phyloP scores from a whole-genome alignment of 805 yeast genomes.

The Candida insectorum region DNA sequence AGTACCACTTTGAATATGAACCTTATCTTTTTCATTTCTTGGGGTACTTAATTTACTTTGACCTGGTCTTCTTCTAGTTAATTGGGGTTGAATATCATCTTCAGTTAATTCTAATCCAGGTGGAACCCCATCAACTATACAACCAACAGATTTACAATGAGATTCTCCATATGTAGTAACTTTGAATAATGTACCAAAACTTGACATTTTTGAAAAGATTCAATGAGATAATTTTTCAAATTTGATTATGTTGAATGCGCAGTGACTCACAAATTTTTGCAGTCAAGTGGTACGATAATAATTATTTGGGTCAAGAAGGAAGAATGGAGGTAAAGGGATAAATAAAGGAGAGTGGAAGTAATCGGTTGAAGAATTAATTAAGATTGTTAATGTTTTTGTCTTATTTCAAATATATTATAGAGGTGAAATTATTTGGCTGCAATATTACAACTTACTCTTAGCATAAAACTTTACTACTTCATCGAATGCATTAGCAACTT shows the following conservation, averaged over 20 bases:
- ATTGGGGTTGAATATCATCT: constrained; percentile 90
- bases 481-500: constrained; percentile 79
- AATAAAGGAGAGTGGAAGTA: too few relatives aligned
- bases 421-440: too few relatives aligned
- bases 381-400: too few relatives aligned
- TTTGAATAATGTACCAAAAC: constrained; percentile 39
- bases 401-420: too few relatives aligned
- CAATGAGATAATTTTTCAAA: background rate
- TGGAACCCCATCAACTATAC: constrained; percentile 97
- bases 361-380: too few relatives aligned
- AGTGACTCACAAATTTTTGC: too few relatives aligned
- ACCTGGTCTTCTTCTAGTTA: constrained; percentile 97
- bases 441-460: constrained; percentile 19
- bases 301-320: too few relatives aligned
- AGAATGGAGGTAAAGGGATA: too few relatives aligned
- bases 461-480: constrained; percentile 55
- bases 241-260: too few relatives aligned
- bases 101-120: constrained; percentile 87
- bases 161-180: constrained; percentile 98
- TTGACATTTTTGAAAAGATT: too few relatives aligned
- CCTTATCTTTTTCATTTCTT: constrained; percentile 90
- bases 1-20: constrained; percentile 90
- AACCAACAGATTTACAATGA: constrained; percentile 96
- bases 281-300: too few relatives aligned
- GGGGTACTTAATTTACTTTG: constrained; percentile 92